Conservation (phyloP, 148 eudicot species). For the Vaccinium vitisidaea region DNA sequence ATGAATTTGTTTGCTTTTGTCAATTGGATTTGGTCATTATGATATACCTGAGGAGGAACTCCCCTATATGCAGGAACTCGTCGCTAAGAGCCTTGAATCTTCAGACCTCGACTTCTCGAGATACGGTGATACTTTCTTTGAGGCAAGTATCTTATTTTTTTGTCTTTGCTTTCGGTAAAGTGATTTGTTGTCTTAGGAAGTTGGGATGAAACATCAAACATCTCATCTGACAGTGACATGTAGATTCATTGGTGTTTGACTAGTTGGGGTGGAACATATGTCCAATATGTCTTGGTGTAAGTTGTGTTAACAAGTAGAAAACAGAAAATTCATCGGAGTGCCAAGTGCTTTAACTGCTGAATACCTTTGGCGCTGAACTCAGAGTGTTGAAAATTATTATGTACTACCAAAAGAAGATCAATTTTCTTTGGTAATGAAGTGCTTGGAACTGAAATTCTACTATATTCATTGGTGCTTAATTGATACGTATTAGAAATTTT, state of each 20-base stretch:
- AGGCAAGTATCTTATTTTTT: constrained; percentile 45
- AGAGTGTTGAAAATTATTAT: background rate
- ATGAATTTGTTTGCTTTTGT: background rate
- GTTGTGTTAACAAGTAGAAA: background rate
- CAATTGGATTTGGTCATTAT: constrained; percentile 9
- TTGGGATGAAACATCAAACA: background rate
- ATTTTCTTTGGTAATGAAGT: too few relatives aligned
- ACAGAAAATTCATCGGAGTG: background rate
- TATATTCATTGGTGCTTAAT: background rate
- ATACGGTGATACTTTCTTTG: constrained; percentile 99
- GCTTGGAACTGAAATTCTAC: too few relatives aligned
- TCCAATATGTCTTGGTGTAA: background rate
- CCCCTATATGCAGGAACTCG: constrained; percentile 66
- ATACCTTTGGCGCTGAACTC: background rate
- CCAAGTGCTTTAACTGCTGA: background rate
- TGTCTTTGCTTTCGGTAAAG: background rate
- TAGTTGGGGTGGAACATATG: background rate
- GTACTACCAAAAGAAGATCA: background rate
- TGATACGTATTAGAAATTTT: background rate
- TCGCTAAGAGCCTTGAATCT: constrained; percentile 90
- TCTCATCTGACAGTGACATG: background rate
- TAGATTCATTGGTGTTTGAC: background rate
- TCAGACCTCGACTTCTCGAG: constrained; percentile 92
- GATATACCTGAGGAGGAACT: background rate
- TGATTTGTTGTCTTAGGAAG: background rate